Evolutionary conservation across 2,329 filamentous ascomycete genomes (phyloP).

Genomic region (Aspergillus chevalieri): DNA sequence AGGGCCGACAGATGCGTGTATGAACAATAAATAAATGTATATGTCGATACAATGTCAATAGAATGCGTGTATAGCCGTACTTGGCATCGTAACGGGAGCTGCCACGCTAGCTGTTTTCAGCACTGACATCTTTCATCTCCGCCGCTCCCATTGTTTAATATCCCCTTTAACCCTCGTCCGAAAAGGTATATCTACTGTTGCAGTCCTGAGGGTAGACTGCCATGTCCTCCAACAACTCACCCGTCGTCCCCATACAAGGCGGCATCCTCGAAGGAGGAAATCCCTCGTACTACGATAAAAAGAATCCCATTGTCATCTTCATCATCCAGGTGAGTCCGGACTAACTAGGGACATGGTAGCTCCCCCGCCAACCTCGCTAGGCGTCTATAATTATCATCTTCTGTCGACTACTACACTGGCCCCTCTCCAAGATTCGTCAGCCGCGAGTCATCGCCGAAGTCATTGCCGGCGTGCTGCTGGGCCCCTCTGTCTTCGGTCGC

Average conservation of each 20-base stretch:
- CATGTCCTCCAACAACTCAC: background rate
- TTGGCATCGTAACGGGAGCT: no score
- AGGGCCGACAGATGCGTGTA: no score
- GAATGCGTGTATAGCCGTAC: no score
- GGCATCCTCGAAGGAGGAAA: conserved; percentile 68
- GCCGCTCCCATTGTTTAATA: no score
- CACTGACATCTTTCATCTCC: no score
- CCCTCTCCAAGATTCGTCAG: conserved; percentile 69
- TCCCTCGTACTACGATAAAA: conserved; percentile 61
- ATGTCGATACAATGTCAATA: background rate
- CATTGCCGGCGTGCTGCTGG: conserved; percentile 75
- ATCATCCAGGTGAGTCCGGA: conserved; percentile 59
- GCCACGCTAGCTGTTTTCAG: no score
- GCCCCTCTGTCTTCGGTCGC: conserved; percentile 80
- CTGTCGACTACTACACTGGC: conserved; percentile 68
- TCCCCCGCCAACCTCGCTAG: conserved; percentile 32
- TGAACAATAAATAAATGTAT: no score
- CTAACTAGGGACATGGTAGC: background rate
- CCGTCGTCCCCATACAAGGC: conserved; percentile 49
- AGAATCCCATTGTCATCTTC: conserved; percentile 68
- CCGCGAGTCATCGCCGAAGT: conserved; percentile 81
- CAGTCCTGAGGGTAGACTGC: no score
- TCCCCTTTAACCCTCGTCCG: no score
- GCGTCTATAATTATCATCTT: conserved; percentile 68
- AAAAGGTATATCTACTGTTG: no score